Percentiles rank a stretch among this genome's conserved stretches.
Conservation (phyloP, 345 rosid genomes). For the Microcos paniculata region DNA sequence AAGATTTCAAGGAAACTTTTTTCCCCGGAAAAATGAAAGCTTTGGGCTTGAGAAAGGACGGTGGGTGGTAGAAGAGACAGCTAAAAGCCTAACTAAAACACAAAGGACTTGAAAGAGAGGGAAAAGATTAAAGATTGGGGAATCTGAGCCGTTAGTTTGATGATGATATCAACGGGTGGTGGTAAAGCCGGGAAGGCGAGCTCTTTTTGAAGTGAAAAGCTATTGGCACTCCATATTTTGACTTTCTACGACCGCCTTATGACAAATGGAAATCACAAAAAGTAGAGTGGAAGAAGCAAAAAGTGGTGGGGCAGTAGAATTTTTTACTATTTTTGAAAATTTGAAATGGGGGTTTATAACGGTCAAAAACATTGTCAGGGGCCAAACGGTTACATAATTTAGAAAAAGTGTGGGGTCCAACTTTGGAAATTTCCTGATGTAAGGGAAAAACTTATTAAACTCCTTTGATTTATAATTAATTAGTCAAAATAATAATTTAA, state of each 20-base stretch:
- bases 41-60: neutral
- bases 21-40: constrained; percentile 19
- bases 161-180: constrained; percentile 33
- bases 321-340: constrained; percentile 13
- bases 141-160: constrained; percentile 33
- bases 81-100: neutral
- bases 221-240: constrained; percentile 27
- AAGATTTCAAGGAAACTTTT: constrained; percentile 1
- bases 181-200: constrained; percentile 26
- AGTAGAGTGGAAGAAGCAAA: constrained; percentile 28
- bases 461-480: neutral
- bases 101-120: constrained; percentile 18
- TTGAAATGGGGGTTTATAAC: constrained; percentile 42
- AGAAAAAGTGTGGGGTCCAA: constrained; percentile 27
- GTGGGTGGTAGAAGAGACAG: constrained; percentile 6
- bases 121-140: constrained; percentile 15
- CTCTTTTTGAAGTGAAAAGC: constrained; percentile 28
- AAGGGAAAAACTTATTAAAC: neutral
- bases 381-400: constrained; percentile 28
- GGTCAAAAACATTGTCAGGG: constrained; percentile 48
- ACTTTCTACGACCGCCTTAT: constrained; percentile 10
- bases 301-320: constrained; percentile 16
- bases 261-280: neutral
- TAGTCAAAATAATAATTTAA: neutral
- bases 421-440: neutral